Percentiles rank a stretch among this genome's conserved stretches.
phyloP scores from a whole-genome alignment of 139 green algal genomes.

The Coelastrella sp. region DNA sequence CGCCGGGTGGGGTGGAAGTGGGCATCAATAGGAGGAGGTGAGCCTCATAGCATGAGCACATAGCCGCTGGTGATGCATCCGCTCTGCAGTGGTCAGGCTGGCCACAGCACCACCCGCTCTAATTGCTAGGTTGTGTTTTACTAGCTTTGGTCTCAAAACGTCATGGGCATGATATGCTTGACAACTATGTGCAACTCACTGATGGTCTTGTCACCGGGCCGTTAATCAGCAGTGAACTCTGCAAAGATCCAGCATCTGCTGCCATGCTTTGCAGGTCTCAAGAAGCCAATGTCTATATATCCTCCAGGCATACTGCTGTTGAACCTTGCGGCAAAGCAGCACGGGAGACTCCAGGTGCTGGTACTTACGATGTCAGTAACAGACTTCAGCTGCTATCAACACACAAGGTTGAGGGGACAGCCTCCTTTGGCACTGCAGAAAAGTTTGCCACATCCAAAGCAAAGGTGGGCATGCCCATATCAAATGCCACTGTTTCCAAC shows the following conservation, averaged over 20 bases:
- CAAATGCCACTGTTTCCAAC: background rate
- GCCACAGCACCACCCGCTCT: too few relatives aligned
- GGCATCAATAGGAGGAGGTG: background rate
- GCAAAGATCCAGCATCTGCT: background rate
- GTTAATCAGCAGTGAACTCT: too few relatives aligned
- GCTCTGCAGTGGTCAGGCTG: too few relatives aligned
- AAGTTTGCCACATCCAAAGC: background rate
- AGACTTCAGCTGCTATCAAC: slow-evolving; percentile 33
- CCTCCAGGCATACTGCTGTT: background rate
- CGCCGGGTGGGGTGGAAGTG: background rate
- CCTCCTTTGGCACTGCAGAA: background rate
- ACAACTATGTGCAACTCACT: too few relatives aligned
- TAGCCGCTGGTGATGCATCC: too few relatives aligned
- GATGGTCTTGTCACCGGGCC: too few relatives aligned
- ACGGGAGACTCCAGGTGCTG: background rate
- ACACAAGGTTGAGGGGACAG: background rate
- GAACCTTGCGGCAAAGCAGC: background rate
- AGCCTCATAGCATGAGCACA: background rate
- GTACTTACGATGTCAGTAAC: background rate
- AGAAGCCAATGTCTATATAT: slow-evolving; percentile 14
- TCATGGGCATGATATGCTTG: too few relatives aligned
- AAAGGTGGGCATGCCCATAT: background rate
- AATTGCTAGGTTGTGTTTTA: too few relatives aligned
- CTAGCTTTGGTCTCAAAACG: too few relatives aligned
- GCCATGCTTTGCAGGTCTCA: background rate